A percentile compares a stretch with the other conserved stretches of the same genome.
These are phyloP conservation scores for Phytophthora fragariae DNA, from an alignment of 352 stramenopile species.

Conservation along the genomic window DNA sequence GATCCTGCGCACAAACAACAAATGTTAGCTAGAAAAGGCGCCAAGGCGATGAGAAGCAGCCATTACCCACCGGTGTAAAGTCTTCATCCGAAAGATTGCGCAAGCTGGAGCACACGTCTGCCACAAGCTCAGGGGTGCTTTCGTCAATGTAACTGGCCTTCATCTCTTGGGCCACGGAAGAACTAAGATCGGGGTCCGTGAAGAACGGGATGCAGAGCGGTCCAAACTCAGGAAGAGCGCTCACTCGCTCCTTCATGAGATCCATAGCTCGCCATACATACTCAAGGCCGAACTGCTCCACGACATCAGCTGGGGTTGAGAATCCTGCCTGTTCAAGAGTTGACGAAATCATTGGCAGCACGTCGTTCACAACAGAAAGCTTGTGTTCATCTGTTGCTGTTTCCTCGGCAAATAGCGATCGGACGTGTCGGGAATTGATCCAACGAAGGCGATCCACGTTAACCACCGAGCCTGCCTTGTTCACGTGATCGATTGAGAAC, in stretches of 20 bases:
- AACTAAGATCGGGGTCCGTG: slow-evolving; percentile 57
- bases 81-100: slow-evolving; percentile 63
- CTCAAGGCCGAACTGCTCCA: slow-evolving; percentile 63
- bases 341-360: slow-evolving; percentile 71
- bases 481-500: slow-evolving; percentile 90
- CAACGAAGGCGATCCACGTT: slow-evolving; percentile 87
- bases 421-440: slow-evolving; percentile 92
- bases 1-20: slow-evolving; percentile 49
- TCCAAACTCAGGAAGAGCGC: slow-evolving; percentile 80
- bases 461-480: slow-evolving; percentile 90
- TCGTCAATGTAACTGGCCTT: slow-evolving; percentile 80
- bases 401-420: slow-evolving; percentile 71
- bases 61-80: slow-evolving; percentile 61
- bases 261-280: slow-evolving; percentile 83
- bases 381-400: slow-evolving; percentile 49
- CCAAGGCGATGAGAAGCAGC: neutral
- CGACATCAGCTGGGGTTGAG: slow-evolving; percentile 39
- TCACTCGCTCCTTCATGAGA: slow-evolving; percentile 90
- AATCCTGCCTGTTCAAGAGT: slow-evolving; percentile 46
- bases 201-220: slow-evolving; percentile 83
- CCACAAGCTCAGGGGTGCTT: slow-evolving; percentile 63
- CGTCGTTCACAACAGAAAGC: slow-evolving; percentile 57
- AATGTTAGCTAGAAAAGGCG: slow-evolving; percentile 1
- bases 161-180: slow-evolving; percentile 65
- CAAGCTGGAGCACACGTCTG: slow-evolving; percentile 53